Evolutionary conservation across 306 rosid species (phyloP), one percentile per base, ranked within the genome.

Genomic region (Vigna nakashimae): DNA sequence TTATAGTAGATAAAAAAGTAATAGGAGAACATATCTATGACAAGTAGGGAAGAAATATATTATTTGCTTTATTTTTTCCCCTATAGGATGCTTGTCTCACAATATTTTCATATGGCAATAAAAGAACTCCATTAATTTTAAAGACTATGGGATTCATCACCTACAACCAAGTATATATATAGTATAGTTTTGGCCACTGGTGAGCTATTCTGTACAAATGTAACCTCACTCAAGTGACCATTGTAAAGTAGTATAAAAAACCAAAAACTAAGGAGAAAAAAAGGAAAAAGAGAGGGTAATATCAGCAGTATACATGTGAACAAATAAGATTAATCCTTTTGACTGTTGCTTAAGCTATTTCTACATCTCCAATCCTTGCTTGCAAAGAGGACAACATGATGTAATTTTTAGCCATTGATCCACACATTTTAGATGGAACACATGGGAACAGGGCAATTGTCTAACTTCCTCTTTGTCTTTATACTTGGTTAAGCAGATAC

Each of bases 341-440:
- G 18, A 26, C 22, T 77, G 7, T 53, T 75, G 57, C 69, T 50
- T 63, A 30, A 38, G 63, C 59, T 50, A 51, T 22, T 69, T 66
- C 88, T 86, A 89, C 56, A 83, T 86, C 69, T 89, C 81, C 64
- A 95, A 83, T 85, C 92, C 90, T 87, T 91, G 99, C 79, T 92
- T 95, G 81, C 98, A 95, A 56, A 95, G 98, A 79, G 99, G 99
- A 43, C 99, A 95, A 17, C 88, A 88, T 11, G 97, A 95, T 82
- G 87, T 83, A 9, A 95, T 91, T 73, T 75, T 79, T 4, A 95
- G 92, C 99, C 98, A 95, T 36, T 92, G 96, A 88, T 95, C 99
- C 52, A 95, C 98, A 83, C 99, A 95, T 64, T 86, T 90, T 81
- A 75, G 91, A 82, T 95, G 98, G 78, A 95, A 95, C 77, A 81